phyloP scores from a whole-genome alignment of 495 filamentous ascomycete genomes.

The Thermothielavioides terrestris region DNA sequence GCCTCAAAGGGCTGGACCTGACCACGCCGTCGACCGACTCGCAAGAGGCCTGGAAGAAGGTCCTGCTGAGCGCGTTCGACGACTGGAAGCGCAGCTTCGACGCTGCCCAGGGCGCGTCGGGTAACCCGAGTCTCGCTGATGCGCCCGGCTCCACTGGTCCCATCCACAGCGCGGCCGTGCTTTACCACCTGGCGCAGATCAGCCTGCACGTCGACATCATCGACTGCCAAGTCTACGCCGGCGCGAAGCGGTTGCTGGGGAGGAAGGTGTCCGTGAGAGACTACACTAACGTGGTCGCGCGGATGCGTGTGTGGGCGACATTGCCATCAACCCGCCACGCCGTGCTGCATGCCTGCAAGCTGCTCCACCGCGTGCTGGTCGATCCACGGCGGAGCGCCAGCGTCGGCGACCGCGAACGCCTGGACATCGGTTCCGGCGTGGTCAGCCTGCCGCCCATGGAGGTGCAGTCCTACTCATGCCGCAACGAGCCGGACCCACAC shows the following conservation, averaged over 20 bases:
- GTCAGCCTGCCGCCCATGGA: slow-evolving; percentile 27
- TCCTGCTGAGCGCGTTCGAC: slow-evolving; percentile 79
- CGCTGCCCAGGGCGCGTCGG: slow-evolving; percentile 47
- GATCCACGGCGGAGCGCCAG: slow-evolving; percentile 33
- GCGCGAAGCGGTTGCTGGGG: slow-evolving; percentile 73
- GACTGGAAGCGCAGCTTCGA: slow-evolving; percentile 93
- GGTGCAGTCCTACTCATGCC: slow-evolving; percentile 56
- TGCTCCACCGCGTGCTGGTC: slow-evolving; percentile 70
- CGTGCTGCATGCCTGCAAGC: slow-evolving; percentile 81
- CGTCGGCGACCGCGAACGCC: slow-evolving; percentile 25
- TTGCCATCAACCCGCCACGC: slow-evolving; percentile 79
- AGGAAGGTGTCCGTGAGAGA: slow-evolving; percentile 75
- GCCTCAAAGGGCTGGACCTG: slow-evolving; percentile 73
- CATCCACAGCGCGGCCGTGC: slow-evolving; percentile 73
- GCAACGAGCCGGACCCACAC: slow-evolving; percentile 81
- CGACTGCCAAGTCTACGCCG: slow-evolving; percentile 90
- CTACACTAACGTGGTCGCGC: slow-evolving; percentile 63
- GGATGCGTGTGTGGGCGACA: slow-evolving; percentile 81
- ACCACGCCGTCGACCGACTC: slow-evolving; percentile 62
- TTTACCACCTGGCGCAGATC: slow-evolving; percentile 93
- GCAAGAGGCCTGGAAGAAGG: slow-evolving; percentile 79
- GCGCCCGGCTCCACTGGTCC: slow-evolving; percentile 56
- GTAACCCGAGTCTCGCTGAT: slow-evolving; percentile 32
- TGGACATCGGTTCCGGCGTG: slow-evolving; percentile 7
- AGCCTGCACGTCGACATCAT: slow-evolving; percentile 89